Base-by-base conservation (phyloP, 208 protist genomes). In the Trypanosoma rangeli region DNA sequence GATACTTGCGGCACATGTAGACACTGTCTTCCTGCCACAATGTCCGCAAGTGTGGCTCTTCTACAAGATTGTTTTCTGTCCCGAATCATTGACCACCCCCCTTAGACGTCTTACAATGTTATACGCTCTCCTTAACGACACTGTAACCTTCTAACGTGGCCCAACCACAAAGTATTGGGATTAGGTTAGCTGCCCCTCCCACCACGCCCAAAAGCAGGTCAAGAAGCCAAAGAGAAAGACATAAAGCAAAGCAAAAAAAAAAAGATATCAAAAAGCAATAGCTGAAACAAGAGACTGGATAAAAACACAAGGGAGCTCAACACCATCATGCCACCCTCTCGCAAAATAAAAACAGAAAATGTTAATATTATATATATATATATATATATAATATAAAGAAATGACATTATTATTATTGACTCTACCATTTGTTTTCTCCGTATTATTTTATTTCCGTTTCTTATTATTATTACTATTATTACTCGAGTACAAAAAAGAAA, bases 41-140 rank as follows among this genome's bases (percentile, higher is more conserved):
- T 46, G 31, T 71, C 66, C 31, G 57, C 55, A 28, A 71, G 48
- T 33, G 66, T 64, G 29, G 57, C 39, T n/a, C 46, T 59, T 20
- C 59, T 56, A 44, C 1, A 33, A 12, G 31, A 4, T 28, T n/a
- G 13, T 31, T 31, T 26, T 42, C 0, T 5, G 20, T 68, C 35
- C 0, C 28, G 29, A 46, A 0, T 20, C 63, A 68, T 68, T 68
- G 3, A 46, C 8, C 1, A 46, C 15, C 42, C 42, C 12, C 42
- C 13, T 20, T 46, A 46, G 8, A 18, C 8, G 8, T 46, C 42
- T 16, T 3, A 18, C 42, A 46, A 10, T 1, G 3, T 16, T 46
- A 1, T 16, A 10, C 42, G 15, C 13, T 16, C 42, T 46, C 42
- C 15, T 46, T 46, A 46, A 16, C 42, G 42, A 5, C 13, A 46